These are phyloP conservation scores for Eremomyces bilateralis DNA, from an alignment of 495 filamentous ascomycete species.

Conservation along the genomic window DNA sequence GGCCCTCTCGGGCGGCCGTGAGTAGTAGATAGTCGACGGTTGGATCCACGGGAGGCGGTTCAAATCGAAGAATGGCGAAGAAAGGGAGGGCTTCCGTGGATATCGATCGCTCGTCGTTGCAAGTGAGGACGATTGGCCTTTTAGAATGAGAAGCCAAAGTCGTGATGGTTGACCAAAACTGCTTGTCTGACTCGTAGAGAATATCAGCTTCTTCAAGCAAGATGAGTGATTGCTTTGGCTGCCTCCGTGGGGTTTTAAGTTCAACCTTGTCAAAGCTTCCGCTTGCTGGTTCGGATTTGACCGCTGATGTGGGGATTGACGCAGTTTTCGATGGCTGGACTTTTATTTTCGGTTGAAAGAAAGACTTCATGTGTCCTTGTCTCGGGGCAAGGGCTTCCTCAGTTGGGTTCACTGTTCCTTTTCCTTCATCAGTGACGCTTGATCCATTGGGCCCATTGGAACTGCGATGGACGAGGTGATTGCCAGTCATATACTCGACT, in stretches of 20 bases:
- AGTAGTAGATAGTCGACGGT: constrained; percentile 63
- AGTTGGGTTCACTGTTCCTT: too few relatives aligned
- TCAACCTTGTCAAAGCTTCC: constrained; percentile 5
- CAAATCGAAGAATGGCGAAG: constrained; percentile 74
- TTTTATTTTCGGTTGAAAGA: constrained; percentile 32
- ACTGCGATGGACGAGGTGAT: constrained; percentile 52
- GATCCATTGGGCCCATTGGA: constrained; percentile 3
- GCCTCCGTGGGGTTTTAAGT: constrained; percentile 23
- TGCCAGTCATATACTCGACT: constrained; percentile 89
- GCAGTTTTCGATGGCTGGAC: constrained; percentile 1
- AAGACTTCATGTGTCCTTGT: constrained; percentile 58
- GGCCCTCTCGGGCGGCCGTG: constrained; percentile 76
- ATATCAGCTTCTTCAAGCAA: constrained; percentile 88
- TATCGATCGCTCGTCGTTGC: constrained; percentile 65
- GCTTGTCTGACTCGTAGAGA: constrained; percentile 81
- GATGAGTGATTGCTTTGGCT: constrained; percentile 90
- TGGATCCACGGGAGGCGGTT: constrained; percentile 40
- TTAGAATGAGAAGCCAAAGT: constrained; percentile 62
- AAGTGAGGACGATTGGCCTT: constrained; percentile 83
- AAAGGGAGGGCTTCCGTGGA: constrained; percentile 47
- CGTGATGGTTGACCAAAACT: constrained; percentile 74
- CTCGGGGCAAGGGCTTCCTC: constrained; percentile 41
- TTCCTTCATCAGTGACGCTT: constrained; percentile 7
- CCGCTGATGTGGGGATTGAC: constrained; percentile 10
- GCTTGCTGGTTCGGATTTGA: too few relatives aligned